phyloP scores from a whole-genome alignment of 139 green algal species.

The Tetradesmus lagerheimii region DNA sequence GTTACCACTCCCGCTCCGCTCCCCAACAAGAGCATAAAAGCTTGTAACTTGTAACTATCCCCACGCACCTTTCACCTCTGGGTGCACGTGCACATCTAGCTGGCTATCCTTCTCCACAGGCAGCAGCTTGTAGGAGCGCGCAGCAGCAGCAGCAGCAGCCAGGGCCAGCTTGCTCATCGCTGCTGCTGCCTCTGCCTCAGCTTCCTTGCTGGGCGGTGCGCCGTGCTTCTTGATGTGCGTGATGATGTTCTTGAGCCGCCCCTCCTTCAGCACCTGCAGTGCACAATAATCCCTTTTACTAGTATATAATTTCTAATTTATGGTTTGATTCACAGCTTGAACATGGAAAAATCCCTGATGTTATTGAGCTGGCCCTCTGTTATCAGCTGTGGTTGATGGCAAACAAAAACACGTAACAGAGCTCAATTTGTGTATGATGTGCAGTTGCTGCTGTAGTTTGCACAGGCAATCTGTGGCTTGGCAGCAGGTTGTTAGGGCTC shows the following conservation, averaged over 20 bases:
- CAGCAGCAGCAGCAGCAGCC: neutral
- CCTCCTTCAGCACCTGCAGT: conserved; percentile 41
- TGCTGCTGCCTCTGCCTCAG: conserved; percentile 17
- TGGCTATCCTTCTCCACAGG: neutral
- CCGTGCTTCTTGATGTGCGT: conserved; percentile 48
- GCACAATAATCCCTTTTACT: too few species aligned
- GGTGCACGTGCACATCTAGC: conserved; percentile 8
- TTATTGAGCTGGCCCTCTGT: too few species aligned
- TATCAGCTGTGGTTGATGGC: too few species aligned
- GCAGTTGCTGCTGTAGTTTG: too few species aligned
- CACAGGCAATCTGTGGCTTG: too few species aligned
- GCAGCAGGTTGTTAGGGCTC: too few species aligned
- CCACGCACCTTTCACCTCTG: conserved; percentile 34
- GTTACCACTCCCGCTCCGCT: neutral
- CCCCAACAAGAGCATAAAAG: too few species aligned
- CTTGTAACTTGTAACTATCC: neutral
- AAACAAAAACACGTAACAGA: too few species aligned
- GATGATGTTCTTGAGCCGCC: conserved; percentile 46
- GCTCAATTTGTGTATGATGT: too few species aligned
- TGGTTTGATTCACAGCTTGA: too few species aligned
- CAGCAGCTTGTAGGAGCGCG: neutral
- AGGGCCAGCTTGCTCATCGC: neutral
- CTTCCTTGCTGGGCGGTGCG: neutral
- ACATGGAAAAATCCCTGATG: too few species aligned
- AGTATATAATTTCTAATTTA: too few species aligned